A percentile compares a stretch with the other conserved stretches of the same genome.
phyloP scores from a whole-genome alignment of 495 filamentous ascomycete genomes.

The Aspergillus conjunctus region DNA sequence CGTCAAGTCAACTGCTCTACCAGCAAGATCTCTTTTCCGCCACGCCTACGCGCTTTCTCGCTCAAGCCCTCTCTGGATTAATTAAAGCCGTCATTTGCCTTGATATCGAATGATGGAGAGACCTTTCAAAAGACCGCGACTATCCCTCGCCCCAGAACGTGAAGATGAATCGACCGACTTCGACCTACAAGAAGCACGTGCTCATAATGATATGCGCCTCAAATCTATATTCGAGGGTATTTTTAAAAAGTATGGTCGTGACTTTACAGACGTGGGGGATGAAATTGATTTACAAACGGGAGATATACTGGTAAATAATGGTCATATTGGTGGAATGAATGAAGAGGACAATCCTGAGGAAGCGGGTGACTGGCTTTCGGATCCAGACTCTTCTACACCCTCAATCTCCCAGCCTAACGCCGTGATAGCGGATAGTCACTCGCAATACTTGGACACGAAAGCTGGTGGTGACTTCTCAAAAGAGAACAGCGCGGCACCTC shows the following conservation, averaged over 20 bases:
- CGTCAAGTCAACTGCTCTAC: no score
- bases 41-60: not conserved
- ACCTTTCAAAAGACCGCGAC: constrained; percentile 58
- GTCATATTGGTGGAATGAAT: constrained; percentile 67
- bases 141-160: constrained; percentile 46
- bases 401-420: not conserved
- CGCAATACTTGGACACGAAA: constrained; percentile 4
- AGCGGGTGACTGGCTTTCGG: constrained; percentile 20
- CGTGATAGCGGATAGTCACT: not conserved
- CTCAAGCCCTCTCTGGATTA: not conserved
- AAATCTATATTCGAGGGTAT: constrained; percentile 84
- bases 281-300: constrained; percentile 79
- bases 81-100: not conserved
- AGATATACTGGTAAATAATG: constrained; percentile 82
- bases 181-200: constrained; percentile 59
- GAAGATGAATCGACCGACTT: constrained; percentile 38
- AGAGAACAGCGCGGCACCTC: constrained; percentile 5
- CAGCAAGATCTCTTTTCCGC: no score
- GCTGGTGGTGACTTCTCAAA: constrained; percentile 4
- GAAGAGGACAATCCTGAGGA: constrained; percentile 52
- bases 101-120: constrained; percentile 50
- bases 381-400: constrained; percentile 5
- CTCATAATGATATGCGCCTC: constrained; percentile 63
- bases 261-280: constrained; percentile 80
- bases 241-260: constrained; percentile 81